Percentiles rank a stretch among this genome's conserved stretches.
Evolutionary conservation across 345 rosid species (phyloP).

Genomic region (Euclidium syriacum): DNA sequence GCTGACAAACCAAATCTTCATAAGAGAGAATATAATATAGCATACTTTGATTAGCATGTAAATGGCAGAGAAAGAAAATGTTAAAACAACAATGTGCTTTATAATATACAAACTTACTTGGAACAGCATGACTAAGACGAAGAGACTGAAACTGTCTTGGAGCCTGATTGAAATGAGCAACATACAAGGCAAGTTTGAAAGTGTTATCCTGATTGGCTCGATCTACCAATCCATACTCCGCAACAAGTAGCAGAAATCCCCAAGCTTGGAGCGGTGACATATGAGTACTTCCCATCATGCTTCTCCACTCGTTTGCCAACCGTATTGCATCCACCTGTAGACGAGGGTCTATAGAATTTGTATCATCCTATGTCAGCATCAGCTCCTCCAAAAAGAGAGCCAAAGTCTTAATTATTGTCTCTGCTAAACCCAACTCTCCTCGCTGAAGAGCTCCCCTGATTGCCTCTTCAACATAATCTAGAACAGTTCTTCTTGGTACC

Average conservation of each 20-base stretch:
- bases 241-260: constrained; percentile 25
- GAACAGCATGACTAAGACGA: constrained; percentile 4
- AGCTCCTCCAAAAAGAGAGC: constrained; percentile 16
- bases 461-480: constrained; percentile 1
- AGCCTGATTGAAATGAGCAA: constrained; percentile 21
- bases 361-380: not conserved
- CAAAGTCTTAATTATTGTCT: constrained; percentile 5
- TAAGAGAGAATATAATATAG: not conserved
- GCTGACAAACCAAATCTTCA: constrained; percentile 4
- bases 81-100: not conserved
- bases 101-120: constrained; percentile 17
- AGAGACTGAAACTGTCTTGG: constrained; percentile 21
- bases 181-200: not conserved
- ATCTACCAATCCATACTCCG: constrained; percentile 13
- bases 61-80: not conserved
- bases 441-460: constrained; percentile 6
- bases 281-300: constrained; percentile 1
- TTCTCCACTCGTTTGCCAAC: constrained; percentile 17
- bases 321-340: not conserved
- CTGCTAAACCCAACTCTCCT: constrained; percentile 19
- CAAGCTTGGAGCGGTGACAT: constrained; percentile 10
- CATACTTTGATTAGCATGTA: constrained; percentile 2
- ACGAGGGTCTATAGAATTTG: not conserved
- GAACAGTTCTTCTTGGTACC: constrained; percentile 6
- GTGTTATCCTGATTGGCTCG: not conserved